A percentile compares a stretch with the other conserved stretches of the same genome.
phyloP scores from a whole-genome alignment of 2,329 filamentous ascomycete species.

The Pseudogymnoascus sp. region DNA sequence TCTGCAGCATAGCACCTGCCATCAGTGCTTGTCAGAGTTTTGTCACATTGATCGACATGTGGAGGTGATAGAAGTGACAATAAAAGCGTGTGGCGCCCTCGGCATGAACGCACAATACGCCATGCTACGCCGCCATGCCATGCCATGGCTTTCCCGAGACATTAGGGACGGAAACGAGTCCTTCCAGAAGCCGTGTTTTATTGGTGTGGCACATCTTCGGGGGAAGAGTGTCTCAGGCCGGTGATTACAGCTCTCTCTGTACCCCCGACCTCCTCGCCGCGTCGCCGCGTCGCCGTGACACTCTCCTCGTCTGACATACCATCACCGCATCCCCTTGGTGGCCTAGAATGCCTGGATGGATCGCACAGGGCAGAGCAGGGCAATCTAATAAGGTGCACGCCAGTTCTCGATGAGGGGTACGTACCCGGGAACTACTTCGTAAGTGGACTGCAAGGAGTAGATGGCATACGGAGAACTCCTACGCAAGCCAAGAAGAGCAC shows the following conservation, averaged over 20 bases:
- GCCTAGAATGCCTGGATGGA: neutral
- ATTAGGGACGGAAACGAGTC: neutral
- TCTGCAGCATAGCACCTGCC: neutral
- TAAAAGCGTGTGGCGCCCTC: neutral
- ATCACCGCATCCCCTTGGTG: neutral
- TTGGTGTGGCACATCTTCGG: neutral
- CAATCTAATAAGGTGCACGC: constrained; percentile 2
- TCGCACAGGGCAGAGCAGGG: neutral
- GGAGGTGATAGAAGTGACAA: neutral
- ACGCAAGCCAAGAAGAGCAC: neutral
- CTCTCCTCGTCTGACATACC: neutral
- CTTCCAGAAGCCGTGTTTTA: neutral
- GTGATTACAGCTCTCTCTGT: neutral
- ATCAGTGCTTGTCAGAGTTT: neutral
- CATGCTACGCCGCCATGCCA: neutral
- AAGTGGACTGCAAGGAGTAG: neutral
- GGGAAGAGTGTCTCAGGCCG: neutral
- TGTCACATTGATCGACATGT: constrained; percentile 1
- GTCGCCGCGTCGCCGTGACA: neutral
- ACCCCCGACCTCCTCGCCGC: neutral
- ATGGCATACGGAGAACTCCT: neutral
- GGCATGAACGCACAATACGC: neutral
- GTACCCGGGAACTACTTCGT: neutral
- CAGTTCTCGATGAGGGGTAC: neutral
- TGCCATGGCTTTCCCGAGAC: neutral